A percentile compares a stretch with the other conserved stretches of the same genome.
Conservation (phyloP, 2,329 filamentous ascomycete species). For the Tolypocladium pustulatum region DNA sequence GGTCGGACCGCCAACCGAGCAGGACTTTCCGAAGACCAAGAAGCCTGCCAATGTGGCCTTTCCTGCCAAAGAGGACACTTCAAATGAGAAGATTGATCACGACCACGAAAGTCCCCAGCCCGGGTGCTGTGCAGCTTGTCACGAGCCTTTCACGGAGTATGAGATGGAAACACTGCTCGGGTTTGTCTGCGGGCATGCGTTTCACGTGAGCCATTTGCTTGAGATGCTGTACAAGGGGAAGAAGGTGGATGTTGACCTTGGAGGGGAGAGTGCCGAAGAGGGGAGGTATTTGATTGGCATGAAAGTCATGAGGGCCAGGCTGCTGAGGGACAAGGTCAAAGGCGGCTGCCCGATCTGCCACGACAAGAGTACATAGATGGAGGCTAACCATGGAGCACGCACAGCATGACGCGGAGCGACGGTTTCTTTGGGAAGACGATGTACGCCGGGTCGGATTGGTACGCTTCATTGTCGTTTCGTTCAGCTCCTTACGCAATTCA, state of each 20-base stretch:
- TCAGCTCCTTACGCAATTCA: background rate
- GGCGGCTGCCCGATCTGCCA: conserved; percentile 54
- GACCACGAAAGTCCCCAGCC: conserved; percentile 27
- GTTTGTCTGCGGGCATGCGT: conserved; percentile 75
- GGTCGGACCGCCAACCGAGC: conserved; percentile 40
- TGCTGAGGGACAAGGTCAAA: conserved; percentile 61
- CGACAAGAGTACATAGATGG: conserved; percentile 6
- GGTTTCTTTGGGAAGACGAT: conserved; percentile 1
- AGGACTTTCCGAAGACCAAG: conserved; percentile 31
- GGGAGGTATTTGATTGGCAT: conserved; percentile 60
- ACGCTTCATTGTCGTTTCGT: background rate
- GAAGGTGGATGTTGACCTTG: conserved; percentile 35
- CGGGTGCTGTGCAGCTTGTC: conserved; percentile 50
- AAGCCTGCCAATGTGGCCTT: conserved; percentile 21
- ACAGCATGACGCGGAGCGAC: background rate
- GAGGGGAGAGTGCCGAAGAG: conserved; percentile 28
- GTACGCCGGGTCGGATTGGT: background rate
- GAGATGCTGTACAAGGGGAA: conserved; percentile 36
- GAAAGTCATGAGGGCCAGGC: conserved; percentile 77
- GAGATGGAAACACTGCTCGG: conserved; percentile 66
- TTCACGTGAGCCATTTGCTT: conserved; percentile 64
- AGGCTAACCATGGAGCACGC: background rate
- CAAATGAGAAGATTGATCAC: conserved; percentile 11
- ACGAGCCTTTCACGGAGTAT: conserved; percentile 44
- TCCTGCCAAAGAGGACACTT: conserved; percentile 6